Conservation (phyloP, 2,329 filamentous ascomycete genomes). For the Fusarium neocosmosporiellum region DNA sequence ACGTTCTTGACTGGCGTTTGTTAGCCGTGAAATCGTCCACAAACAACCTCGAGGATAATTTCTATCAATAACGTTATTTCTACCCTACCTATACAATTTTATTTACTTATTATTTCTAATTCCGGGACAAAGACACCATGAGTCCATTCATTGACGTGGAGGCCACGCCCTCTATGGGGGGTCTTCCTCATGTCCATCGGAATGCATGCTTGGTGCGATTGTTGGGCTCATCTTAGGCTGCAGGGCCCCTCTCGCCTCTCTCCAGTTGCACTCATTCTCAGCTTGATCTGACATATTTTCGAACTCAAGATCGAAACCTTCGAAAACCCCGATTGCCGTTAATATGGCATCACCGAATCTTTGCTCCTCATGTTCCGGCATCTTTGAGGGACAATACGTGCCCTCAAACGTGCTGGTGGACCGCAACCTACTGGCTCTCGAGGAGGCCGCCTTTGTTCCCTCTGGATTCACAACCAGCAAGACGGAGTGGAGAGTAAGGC, state of each 20-base stretch:
- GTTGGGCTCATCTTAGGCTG: background rate
- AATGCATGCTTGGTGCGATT: background rate
- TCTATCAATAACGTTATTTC: background rate
- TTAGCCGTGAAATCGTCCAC: background rate
- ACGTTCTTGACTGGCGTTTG: background rate
- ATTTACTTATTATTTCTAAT: background rate
- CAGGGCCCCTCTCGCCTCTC: background rate
- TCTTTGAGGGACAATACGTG: constrained; percentile 25
- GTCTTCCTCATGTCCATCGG: background rate
- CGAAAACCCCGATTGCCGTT: background rate
- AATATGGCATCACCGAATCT: constrained; percentile 3
- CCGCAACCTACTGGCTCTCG: constrained; percentile 1
- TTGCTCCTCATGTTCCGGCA: constrained; percentile 14
- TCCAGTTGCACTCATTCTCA: background rate
- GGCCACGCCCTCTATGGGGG: background rate
- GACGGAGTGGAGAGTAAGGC: constrained; percentile 9
- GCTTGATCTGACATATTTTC: background rate
- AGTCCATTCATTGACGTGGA: background rate
- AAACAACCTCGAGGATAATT: background rate
- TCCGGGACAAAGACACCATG: background rate
- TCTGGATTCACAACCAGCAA: background rate
- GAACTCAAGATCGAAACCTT: background rate
- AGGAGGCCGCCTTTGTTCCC: background rate
- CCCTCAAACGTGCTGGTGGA: constrained; percentile 3
- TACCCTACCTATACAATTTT: background rate